These are phyloP conservation scores for Zygoascus meyerae DNA, from an alignment of 1,139 yeast species.

Conservation along the genomic window DNA sequence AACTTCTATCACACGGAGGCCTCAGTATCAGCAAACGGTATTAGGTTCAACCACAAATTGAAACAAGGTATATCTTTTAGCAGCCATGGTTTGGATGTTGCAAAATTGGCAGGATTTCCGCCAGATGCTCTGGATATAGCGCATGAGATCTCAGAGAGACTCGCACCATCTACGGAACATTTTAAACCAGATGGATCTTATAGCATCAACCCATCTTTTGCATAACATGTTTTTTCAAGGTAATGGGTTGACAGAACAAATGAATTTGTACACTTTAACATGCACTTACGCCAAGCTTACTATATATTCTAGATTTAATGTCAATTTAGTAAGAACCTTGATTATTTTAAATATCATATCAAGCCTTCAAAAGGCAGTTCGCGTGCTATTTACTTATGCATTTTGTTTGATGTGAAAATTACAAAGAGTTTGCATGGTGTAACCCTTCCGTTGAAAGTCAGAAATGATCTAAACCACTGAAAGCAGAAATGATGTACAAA, in stretches of 20 bases:
- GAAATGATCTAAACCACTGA: background rate
- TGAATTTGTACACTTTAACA: too few relatives aligned
- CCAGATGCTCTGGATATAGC: constrained; percentile 44
- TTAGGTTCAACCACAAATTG: constrained; percentile 54
- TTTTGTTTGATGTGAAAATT: background rate
- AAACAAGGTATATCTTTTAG: constrained; percentile 66
- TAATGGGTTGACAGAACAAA: too few relatives aligned
- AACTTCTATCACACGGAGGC: constrained; percentile 9
- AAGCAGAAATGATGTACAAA: background rate
- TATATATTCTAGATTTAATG: too few relatives aligned
- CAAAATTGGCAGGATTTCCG: constrained; percentile 82
- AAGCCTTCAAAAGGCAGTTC: too few relatives aligned
- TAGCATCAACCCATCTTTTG: too few relatives aligned
- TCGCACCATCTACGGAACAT: too few relatives aligned
- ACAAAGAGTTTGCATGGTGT: background rate
- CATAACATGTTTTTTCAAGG: too few relatives aligned
- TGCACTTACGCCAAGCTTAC: too few relatives aligned
- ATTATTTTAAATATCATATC: too few relatives aligned
- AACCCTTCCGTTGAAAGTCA: background rate
- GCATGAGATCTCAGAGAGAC: background rate
- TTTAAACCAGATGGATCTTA: too few relatives aligned
- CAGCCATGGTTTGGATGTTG: constrained; percentile 84
- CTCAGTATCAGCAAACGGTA: constrained; percentile 26
- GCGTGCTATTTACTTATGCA: too few relatives aligned
- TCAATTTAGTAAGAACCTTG: too few relatives aligned